These are phyloP conservation scores for Picochlorum sp. DNA, from an alignment of 139 green algal genomes.

Conservation along the genomic window DNA sequence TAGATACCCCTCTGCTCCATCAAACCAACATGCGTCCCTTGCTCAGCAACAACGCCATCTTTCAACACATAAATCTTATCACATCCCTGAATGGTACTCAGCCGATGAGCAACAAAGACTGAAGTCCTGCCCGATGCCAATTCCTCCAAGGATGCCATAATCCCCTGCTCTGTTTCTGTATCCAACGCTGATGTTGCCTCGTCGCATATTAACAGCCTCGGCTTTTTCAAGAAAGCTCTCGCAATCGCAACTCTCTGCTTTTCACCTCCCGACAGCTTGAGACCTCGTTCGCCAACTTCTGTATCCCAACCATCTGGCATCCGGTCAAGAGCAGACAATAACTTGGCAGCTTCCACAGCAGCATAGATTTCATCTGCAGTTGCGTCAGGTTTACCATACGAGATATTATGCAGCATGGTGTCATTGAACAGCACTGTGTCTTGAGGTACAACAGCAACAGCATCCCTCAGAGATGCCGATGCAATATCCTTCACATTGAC, in stretches of 20 bases:
- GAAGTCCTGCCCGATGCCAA: constrained; percentile 59
- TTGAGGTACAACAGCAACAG: constrained; percentile 85
- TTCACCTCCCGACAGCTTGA: constrained; percentile 88
- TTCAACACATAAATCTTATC: constrained; percentile 65
- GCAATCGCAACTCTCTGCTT: constrained; percentile 96
- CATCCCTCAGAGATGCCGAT: constrained; percentile 39
- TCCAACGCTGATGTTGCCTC: constrained; percentile 82
- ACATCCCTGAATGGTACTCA: constrained; percentile 68
- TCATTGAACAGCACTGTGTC: constrained; percentile 40
- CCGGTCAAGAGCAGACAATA: constrained; percentile 39
- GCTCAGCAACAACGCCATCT: constrained; percentile 50
- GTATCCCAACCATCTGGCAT: constrained; percentile 68
- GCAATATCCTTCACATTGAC: constrained; percentile 56
- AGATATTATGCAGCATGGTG: constrained; percentile 46
- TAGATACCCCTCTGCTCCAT: constrained; percentile 33
- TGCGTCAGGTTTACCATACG: constrained; percentile 53
- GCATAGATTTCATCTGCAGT: constrained; percentile 53
- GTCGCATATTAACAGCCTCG: constrained; percentile 79
- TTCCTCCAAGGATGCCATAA: constrained; percentile 56
- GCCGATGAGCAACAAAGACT: constrained; percentile 90
- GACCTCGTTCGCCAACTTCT: constrained; percentile 69
- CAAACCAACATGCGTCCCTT: constrained; percentile 55
- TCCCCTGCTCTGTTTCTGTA: constrained; percentile 68
- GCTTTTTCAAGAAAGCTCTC: constrained; percentile 59
- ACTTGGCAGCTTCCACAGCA: constrained; percentile 40